Percentiles rank a stretch among this genome's conserved stretches.
Conservation (phyloP, 1,284 basidiomycete species). For the Meripilus lineatus region DNA sequence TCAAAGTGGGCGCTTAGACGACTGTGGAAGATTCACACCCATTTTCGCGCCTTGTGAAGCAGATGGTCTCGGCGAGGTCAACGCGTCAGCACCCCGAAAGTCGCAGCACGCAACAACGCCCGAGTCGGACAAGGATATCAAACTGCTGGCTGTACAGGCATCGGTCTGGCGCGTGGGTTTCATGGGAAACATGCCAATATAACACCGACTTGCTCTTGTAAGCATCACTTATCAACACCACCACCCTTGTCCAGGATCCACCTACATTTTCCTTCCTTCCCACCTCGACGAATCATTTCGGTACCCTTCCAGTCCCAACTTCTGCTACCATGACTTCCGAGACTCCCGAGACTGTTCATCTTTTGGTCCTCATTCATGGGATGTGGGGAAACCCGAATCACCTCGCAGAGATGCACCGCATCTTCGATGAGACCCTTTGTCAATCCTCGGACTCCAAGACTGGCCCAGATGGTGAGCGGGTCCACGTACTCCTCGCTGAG, state of each 20-base stretch:
- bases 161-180: too few species aligned
- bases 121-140: too few species aligned
- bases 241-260: background rate
- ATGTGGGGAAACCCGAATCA: constrained; percentile 78
- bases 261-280: constrained; percentile 1
- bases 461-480: constrained; percentile 24
- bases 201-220: too few species aligned
- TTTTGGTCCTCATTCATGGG: constrained; percentile 67
- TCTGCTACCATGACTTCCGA: background rate
- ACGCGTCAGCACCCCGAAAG: too few species aligned
- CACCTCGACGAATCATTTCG: background rate
- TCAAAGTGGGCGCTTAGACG: too few species aligned
- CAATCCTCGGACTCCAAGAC: constrained; percentile 12
- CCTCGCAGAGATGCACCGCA: constrained; percentile 40
- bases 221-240: too few species aligned
- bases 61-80: too few species aligned
- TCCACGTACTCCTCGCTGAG: constrained; percentile 41
- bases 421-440: constrained; percentile 36
- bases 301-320: background rate
- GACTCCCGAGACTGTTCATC: constrained; percentile 17
- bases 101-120: too few species aligned
- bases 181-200: too few species aligned
- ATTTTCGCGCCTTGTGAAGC: too few species aligned
- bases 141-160: too few species aligned
- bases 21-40: too few species aligned